These are phyloP conservation scores for Albophoma yamanashiensis DNA, from an alignment of 2,329 filamentous ascomycete species.

Conservation along the genomic window DNA sequence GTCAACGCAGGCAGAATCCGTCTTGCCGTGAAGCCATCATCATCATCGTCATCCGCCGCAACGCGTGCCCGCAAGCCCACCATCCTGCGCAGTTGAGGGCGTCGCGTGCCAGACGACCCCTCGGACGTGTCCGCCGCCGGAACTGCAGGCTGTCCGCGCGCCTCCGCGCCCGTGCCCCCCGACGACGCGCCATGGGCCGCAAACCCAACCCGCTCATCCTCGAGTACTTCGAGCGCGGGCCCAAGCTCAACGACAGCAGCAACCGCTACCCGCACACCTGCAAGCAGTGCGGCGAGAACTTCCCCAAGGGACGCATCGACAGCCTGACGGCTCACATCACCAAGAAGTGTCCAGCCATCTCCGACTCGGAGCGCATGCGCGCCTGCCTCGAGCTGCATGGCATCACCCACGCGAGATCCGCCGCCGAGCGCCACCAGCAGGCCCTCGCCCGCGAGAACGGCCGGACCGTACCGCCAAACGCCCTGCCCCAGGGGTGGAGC, in stretches of 20 bases:
- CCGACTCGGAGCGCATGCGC: constrained; percentile 63
- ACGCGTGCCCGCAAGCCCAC: neutral
- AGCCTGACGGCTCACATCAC: constrained; percentile 71
- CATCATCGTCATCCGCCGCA: constrained; percentile 4
- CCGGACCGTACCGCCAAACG: constrained; percentile 15
- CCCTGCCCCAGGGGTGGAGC: constrained; percentile 55
- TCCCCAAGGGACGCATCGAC: constrained; percentile 82
- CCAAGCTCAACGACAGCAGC: constrained; percentile 79
- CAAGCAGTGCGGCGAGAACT: constrained; percentile 78
- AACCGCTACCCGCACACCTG: constrained; percentile 90
- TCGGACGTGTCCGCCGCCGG: neutral
- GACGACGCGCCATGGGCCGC: constrained; percentile 54
- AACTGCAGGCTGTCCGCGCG: neutral
- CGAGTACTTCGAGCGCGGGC: constrained; percentile 79
- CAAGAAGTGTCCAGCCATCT: constrained; percentile 76
- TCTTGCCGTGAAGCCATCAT: constrained; percentile 9
- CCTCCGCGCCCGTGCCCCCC: neutral
- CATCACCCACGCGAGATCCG: constrained; percentile 40
- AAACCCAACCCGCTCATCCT: constrained; percentile 77
- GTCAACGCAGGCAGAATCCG: constrained; percentile 22
- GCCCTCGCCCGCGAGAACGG: constrained; percentile 16
- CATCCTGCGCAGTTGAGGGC: neutral
- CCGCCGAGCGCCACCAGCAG: constrained; percentile 18
- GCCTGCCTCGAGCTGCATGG: constrained; percentile 64
- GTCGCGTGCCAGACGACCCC: neutral